Evolutionary conservation across 2,329 filamentous ascomycete species (phyloP), one percentile per base, ranked within the genome.

Genomic region (Aspergillus nomiae): DNA sequence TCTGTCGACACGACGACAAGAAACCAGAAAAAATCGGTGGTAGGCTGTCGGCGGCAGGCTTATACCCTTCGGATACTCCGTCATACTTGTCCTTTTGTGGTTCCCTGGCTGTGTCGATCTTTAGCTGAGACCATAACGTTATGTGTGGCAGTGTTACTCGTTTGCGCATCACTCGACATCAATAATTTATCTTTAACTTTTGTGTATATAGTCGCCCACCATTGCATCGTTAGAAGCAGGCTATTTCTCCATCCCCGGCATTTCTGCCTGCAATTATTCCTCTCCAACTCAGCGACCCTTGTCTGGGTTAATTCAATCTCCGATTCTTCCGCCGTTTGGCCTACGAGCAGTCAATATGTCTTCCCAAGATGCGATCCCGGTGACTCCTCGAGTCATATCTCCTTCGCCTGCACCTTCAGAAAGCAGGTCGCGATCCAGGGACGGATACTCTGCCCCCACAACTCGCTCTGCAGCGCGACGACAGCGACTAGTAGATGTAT

Each of bases 331-430:
- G 61, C 74, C 82, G 64, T 81, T 81, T 70, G 73, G 76, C 63
- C 69, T 73, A 32, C 68, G 63, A 69, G 34, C 68, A 57, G 60
- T 67, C 69, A 70, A 77, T 51, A 85, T 85, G 76, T 64, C 74
- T 50, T 80, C 82, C 55, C 80, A 82, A 71, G 81, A 86, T 67
- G 81, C 83, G 69, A 83, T 95, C 62, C 93, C 94, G 62, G 86
- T 86, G 62, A 95, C 90, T 61, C 93, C 93, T 72, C 90, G 92
- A 73, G 91, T 97, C 70, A 96, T 95, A 70, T 96, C 92, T 14
- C 93, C 94, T 46, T 95, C 92, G 60, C 93, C 94, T 46, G 90
- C 90, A 2, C 88, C 88, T 1, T 83, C 83, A 65, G 81, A 83
- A 48, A 67, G 57, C n/a, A 61, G 77, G 74, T 73, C 70, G 26